Conservation (phyloP, 768 basidiomycete genomes). For the Cubamyces sp. region DNA sequence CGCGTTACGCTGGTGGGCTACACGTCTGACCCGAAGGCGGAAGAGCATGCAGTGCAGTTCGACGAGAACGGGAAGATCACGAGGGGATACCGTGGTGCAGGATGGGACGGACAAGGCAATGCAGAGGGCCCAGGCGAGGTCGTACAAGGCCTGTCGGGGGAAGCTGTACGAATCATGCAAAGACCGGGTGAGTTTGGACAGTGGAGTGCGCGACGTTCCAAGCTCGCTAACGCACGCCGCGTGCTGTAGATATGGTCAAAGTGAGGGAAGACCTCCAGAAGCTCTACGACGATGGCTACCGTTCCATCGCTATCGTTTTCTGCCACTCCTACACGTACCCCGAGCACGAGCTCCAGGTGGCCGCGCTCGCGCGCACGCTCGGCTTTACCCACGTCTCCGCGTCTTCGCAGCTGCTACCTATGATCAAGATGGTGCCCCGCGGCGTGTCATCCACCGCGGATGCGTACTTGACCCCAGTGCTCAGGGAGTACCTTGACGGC, state of each 20-base stretch:
- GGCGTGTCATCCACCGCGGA: conserved; percentile 93
- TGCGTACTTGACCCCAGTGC: conserved; percentile 92
- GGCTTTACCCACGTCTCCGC: conserved; percentile 93
- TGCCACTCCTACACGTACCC: conserved; percentile 93
- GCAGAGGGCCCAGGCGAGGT: conserved; percentile 84
- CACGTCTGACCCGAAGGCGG: conserved; percentile 84
- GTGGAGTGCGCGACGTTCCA: not conserved
- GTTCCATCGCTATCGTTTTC: conserved; percentile 86
- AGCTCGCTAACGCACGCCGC: not conserved
- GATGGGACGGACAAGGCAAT: conserved; percentile 70
- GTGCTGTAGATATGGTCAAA: conserved; percentile 44
- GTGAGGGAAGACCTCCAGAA: conserved; percentile 56
- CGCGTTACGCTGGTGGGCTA: conserved; percentile 94
- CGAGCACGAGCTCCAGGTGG: conserved; percentile 79
- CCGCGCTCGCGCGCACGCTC: conserved; percentile 69
- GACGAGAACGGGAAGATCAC: conserved; percentile 67
- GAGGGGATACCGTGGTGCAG: conserved; percentile 74
- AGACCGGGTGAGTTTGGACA: conserved; percentile 55
- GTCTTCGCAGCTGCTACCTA: conserved; percentile 84
- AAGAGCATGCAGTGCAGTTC: conserved; percentile 77
- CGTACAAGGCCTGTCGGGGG: conserved; percentile 82
- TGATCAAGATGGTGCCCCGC: conserved; percentile 95
- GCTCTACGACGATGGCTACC: conserved; percentile 81
- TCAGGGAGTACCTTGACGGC: conserved; percentile 82
- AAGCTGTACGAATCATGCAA: conserved; percentile 83